These are phyloP conservation scores for Spatholobus suberectus DNA, from an alignment of 306 rosid genomes.

Conservation along the genomic window DNA sequence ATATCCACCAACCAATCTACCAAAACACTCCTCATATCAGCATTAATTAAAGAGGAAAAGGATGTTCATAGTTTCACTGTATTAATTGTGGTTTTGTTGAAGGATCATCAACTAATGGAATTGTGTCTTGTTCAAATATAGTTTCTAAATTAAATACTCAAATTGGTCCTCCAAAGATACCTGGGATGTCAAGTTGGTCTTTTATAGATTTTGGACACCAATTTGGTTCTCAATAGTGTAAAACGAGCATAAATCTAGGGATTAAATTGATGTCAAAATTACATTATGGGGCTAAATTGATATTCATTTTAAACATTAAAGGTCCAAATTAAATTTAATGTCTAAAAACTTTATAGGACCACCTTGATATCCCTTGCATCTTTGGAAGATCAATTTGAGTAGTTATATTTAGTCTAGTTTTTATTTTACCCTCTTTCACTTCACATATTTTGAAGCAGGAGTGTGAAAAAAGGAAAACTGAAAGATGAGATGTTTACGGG, in stretches of 20 bases:
- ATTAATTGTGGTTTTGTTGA: neutral
- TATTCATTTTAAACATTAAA: neutral
- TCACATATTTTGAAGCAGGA: neutral
- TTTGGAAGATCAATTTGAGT: neutral
- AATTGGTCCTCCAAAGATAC: neutral
- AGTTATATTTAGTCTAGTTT: neutral
- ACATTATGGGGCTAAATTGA: neutral
- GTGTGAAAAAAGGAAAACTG: neutral
- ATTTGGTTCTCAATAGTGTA: neutral
- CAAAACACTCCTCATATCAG: conserved; percentile 63
- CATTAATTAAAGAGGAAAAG: conserved; percentile 29
- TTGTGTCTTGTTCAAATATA: neutral
- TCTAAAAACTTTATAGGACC: neutral
- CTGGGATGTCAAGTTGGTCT: neutral
- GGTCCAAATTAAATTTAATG: neutral
- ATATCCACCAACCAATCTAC: conserved; percentile 78
- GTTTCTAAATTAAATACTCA: neutral
- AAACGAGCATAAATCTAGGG: neutral
- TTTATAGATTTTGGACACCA: neutral
- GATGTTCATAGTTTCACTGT: neutral
- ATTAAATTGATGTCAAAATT: neutral
- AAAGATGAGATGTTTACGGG: neutral
- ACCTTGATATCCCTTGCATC: neutral
- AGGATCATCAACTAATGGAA: neutral
- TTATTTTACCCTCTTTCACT: neutral